Conservation (phyloP, 371 early-diverging fungal species). For the Mycotypha africana region DNA sequence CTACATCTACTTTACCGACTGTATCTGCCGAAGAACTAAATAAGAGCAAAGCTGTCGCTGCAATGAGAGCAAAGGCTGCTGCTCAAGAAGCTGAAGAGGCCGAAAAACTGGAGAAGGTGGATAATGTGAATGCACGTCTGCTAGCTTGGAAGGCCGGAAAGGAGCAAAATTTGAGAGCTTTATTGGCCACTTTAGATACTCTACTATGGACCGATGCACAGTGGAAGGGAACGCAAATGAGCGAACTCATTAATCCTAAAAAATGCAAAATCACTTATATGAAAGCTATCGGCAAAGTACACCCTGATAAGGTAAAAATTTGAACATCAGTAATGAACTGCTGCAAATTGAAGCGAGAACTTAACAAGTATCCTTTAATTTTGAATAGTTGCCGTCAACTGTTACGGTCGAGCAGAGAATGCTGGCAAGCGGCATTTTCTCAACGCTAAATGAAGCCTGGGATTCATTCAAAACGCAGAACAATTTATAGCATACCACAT, state of each 20-base stretch:
- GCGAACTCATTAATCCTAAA: constrained; percentile 77
- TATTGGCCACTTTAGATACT: constrained; percentile 78
- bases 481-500: too few species aligned
- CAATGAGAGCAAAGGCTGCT: constrained; percentile 68
- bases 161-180: constrained; percentile 86
- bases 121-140: constrained; percentile 71
- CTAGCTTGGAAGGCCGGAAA: constrained; percentile 79
- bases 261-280: constrained; percentile 90
- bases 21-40: constrained; percentile 17
- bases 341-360: too few species aligned
- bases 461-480: constrained; percentile 63
- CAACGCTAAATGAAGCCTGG: constrained; percentile 85
- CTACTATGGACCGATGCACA: constrained; percentile 75
- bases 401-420: constrained; percentile 70
- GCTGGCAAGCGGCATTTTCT: constrained; percentile 79
- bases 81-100: constrained; percentile 76
- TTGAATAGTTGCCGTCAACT: constrained; percentile 30
- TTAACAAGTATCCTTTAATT: too few species aligned
- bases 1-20: not conserved
- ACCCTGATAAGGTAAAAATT: constrained; percentile 90
- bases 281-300: constrained; percentile 89
- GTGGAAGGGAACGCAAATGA: constrained; percentile 76
- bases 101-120: constrained; percentile 64
- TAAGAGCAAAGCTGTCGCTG: constrained; percentile 53
- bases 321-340: too few species aligned